These are phyloP conservation scores for Calonectria pseudoreteaudii DNA, from an alignment of 2,329 filamentous ascomycete genomes.

Conservation along the genomic window DNA sequence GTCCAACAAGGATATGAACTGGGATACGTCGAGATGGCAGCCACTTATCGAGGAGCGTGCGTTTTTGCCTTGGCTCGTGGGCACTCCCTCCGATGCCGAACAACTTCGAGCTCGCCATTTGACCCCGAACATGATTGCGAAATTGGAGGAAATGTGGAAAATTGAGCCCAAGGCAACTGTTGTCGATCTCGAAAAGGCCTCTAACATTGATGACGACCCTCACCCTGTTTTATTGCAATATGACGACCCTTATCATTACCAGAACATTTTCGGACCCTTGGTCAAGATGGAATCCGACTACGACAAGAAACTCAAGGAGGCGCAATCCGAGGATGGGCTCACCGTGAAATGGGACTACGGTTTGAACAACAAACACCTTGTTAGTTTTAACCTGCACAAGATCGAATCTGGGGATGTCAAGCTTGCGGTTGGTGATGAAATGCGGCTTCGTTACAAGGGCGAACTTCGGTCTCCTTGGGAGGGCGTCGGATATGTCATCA, in stretches of 20 bases:
- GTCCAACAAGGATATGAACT: slow-evolving; percentile 99
- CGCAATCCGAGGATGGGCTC: slow-evolving; percentile 95
- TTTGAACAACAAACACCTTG: slow-evolving; percentile 96
- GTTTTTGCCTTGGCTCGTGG: slow-evolving; percentile 94
- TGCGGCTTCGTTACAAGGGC: slow-evolving; percentile 96
- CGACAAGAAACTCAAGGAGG: slow-evolving; percentile 98
- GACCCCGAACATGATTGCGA: slow-evolving; percentile 93
- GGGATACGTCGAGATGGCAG: slow-evolving; percentile 98
- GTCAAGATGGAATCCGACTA: slow-evolving; percentile 99
- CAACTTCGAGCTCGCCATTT: slow-evolving; percentile 95
- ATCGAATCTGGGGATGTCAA: slow-evolving; percentile 98
- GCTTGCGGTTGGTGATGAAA: slow-evolving; percentile 96
- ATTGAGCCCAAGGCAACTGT: slow-evolving; percentile 91
- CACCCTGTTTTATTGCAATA: slow-evolving; percentile 93
- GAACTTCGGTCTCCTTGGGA: slow-evolving; percentile 95
- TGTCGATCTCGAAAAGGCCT: slow-evolving; percentile 89
- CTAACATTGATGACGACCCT: slow-evolving; percentile 93
- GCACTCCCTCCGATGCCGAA: slow-evolving; percentile 89
- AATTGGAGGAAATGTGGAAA: slow-evolving; percentile 98
- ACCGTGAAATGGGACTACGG: slow-evolving; percentile 95
- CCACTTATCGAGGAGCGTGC: slow-evolving; percentile 96
- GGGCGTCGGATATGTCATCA: slow-evolving; percentile 98
- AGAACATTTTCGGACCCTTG: slow-evolving; percentile 97
- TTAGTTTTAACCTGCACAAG: slow-evolving; percentile 95
- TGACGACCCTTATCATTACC: slow-evolving; percentile 97